Evolutionary conservation across 768 basidiomycete species (phyloP), one percentile per base, ranked within the genome.

Genomic region (Leccinum disarticulatum): DNA sequence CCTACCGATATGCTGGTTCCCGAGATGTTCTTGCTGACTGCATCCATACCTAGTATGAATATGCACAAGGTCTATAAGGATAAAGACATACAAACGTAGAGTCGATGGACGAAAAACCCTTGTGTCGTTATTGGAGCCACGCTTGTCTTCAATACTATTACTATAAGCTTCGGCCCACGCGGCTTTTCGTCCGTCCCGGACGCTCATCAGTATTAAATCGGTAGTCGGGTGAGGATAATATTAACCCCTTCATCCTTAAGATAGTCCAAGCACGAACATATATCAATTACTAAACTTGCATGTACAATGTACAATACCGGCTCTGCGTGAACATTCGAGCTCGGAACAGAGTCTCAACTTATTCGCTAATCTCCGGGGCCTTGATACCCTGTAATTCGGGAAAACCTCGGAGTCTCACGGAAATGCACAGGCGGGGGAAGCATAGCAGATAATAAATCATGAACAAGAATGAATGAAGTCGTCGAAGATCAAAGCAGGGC

Each of bases 381-480:
- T 48, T 35, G 27, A 54, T 54, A 53, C 48, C 47, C 48, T 28
- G 58, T 5, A 55, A 41, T 41, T 43, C 27, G 55, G 55, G 19
- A 56, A 19, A n/a, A 2, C 41, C 38, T 38, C 36, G 15, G 25
- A 38, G 30, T 22, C 31, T 54, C 41, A 30, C 54, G 46, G 31
- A 55, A 41, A 53, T 31, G 54, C 52, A 61, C 49, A 52, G 43
- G 5, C 4, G 61, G 10, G 28, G 38, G 56, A 59, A 52, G 43
- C 17, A 55, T 27, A 56, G 13, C 38, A 41, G 31, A 52, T 22
- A 66, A 63, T 59, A 69, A 62, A 54, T 63, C 57, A 62, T 50
- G 60, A 47, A 62, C 63, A 59, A 53, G 61, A 68, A 63, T 9
- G 55, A 6, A 33, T 35, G 52, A 35, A 5, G 48, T 30, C 15